Base-by-base conservation (phyloP, 2,329 filamentous ascomycete genomes). In the Calonectria pauciramosa region DNA sequence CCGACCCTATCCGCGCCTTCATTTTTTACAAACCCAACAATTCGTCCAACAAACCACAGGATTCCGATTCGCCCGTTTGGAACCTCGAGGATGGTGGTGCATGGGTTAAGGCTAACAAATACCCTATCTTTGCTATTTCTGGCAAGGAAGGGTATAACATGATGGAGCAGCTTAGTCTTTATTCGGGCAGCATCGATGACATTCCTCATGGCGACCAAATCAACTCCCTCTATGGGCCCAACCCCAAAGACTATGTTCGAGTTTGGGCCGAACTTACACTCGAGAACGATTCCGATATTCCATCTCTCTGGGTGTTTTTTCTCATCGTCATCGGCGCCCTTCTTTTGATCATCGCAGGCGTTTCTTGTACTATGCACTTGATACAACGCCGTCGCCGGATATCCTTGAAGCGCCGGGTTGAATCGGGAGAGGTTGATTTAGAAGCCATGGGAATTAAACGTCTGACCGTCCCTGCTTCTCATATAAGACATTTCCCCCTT, bases 401-500 rank as follows among this genome's bases (percentile, higher is more conserved):
- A 30, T 88, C 88, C 1, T 87, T 99, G 14, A 91, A 92, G 66
- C 90, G 91, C 63, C 92, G 96, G 16, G 93, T 98, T 20, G 89
- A 91, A 72, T 89, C 88, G 10, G 96, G 96, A 68, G 94, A 98
- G 79, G 93, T 98, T 26, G 95, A 98, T 81, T 88, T 98, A 4
- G 96, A 98, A 84, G 92, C 92, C 3, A 89, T 98, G 78, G 96
- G 96, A 2, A 95, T 98, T 79, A 96, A 95, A 82, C 91, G 94
- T 18, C 86, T 98, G 30, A 95, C 91, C 2, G 94, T 98, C 0
- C 95, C 96, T 1, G 87, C 90, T 59, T 86, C 92, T 11, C 88
- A 95, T 49, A 89, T 99, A 30, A 90, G 94, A 63, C 90, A 90
- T 26, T 93, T 98, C 80, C 95, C 96, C 0, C 85, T 96, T 2